Conservation (phyloP, 495 filamentous ascomycete species). For the Pyrenula massariospora region DNA sequence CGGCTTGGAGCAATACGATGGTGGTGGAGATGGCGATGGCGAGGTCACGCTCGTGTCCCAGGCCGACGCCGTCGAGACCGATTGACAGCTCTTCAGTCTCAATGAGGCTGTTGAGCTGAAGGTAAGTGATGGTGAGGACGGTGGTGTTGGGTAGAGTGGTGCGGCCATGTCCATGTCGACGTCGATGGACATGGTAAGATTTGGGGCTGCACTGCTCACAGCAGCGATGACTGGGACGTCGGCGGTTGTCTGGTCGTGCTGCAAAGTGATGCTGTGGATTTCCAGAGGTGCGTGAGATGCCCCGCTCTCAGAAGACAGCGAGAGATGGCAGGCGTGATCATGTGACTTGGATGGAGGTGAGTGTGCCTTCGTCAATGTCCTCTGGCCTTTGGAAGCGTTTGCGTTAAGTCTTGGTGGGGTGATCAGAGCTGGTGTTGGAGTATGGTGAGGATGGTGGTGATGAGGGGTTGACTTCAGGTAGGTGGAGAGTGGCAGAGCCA, state of each 20-base stretch:
- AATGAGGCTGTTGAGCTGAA: background rate
- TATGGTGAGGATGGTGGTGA: background rate
- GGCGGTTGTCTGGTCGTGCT: too few species aligned
- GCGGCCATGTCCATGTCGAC: background rate
- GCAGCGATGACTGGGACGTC: too few species aligned
- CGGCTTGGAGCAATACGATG: background rate
- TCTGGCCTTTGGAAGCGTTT: background rate
- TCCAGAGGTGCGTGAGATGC: background rate
- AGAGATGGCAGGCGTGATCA: background rate
- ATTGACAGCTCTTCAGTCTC: background rate
- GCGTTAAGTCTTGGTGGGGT: too few species aligned
- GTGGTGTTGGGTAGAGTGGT: background rate
- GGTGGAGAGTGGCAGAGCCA: too few species aligned
- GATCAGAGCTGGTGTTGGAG: too few species aligned
- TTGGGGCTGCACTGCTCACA: too few species aligned
- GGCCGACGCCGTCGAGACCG: background rate
- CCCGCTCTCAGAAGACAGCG: background rate
- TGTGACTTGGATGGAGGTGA: background rate
- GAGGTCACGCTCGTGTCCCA: background rate
- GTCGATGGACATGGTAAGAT: background rate
- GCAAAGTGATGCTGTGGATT: too few species aligned
- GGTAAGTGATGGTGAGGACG: background rate
- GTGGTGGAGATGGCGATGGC: background rate
- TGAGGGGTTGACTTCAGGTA: too few species aligned
- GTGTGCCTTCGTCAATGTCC: background rate